A percentile compares a stretch with the other conserved stretches of the same genome.
These are phyloP conservation scores for Pelagophyceae sp. DNA, from an alignment of 352 stramenopile genomes.

Conservation along the genomic window DNA sequence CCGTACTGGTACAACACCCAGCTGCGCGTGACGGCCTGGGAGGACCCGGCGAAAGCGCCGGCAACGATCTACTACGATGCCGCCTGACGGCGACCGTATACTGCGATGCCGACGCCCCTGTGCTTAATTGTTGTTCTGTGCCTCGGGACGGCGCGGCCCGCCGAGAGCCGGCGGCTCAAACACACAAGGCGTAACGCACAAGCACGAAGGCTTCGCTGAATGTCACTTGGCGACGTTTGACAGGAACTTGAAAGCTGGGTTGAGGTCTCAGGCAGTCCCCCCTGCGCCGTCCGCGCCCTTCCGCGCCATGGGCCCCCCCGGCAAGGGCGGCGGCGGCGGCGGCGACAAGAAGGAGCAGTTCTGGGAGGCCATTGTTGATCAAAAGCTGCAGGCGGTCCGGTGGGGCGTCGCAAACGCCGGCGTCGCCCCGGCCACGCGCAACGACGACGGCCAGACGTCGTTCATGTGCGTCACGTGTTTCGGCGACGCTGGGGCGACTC, in stretches of 20 bases:
- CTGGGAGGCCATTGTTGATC: slow-evolving; percentile 24
- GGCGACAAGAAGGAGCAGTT: slow-evolving; percentile 21
- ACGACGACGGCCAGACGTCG: slow-evolving; percentile 27
- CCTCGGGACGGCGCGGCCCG: too few species aligned
- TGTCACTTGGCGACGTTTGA: too few species aligned
- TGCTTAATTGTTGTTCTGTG: too few species aligned
- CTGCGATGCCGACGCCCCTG: background rate
- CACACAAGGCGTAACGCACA: too few species aligned
- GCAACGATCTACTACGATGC: background rate
- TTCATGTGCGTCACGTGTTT: slow-evolving; percentile 21
- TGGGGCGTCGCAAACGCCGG: slow-evolving; percentile 27
- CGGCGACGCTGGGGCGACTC: too few species aligned
- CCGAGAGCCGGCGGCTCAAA: too few species aligned
- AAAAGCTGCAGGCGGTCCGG: slow-evolving; percentile 25
- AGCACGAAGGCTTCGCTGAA: too few species aligned
- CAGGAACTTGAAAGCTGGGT: too few species aligned
- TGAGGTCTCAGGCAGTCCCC: too few species aligned
- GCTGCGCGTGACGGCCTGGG: background rate
- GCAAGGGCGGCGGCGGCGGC: too few species aligned
- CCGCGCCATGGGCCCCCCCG: too few species aligned
- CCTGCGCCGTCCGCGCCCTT: too few species aligned
- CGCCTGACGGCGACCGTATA: background rate
- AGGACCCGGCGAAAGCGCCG: background rate
- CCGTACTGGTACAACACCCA: background rate
- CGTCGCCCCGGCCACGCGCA: slow-evolving; percentile 28